phyloP scores from a whole-genome alignment of 2,329 filamentous ascomycete species.

The Nemania bipapillata region DNA sequence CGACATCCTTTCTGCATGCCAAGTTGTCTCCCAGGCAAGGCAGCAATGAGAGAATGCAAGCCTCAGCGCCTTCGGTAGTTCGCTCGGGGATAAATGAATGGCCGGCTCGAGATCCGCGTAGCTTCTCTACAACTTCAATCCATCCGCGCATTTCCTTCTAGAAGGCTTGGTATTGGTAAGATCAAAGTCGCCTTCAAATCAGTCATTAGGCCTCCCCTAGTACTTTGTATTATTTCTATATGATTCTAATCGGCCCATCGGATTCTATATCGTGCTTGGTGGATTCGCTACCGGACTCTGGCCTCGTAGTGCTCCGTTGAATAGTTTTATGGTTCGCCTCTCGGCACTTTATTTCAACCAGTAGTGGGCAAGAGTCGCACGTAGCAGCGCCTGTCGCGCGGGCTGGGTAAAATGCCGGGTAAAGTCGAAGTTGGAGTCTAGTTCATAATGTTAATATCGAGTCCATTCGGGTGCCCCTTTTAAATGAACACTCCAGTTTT shows the following conservation, averaged over 20 bases:
- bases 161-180: neutral
- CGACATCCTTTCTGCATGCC: neutral
- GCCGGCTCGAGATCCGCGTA: neutral
- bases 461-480: neutral
- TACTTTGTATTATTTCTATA: slow-evolving; percentile 4
- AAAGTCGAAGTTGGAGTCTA: slow-evolving; percentile 30
- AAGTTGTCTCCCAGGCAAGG: neutral
- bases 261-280: slow-evolving; percentile 13
- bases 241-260: slow-evolving; percentile 17
- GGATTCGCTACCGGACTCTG: slow-evolving; percentile 18
- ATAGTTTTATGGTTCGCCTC: neutral
- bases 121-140: neutral
- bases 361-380: slow-evolving; percentile 4
- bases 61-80: slow-evolving; percentile 3
- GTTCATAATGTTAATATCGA: slow-evolving; percentile 24
- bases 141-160: neutral
- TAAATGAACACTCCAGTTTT: neutral
- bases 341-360: slow-evolving; percentile 29
- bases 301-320: slow-evolving; percentile 1
- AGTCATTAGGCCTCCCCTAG: slow-evolving; percentile 3
- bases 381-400: slow-evolving; percentile 18
- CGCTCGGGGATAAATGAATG: neutral
- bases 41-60: neutral
- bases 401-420: slow-evolving; percentile 35
- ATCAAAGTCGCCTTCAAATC: neutral